These are phyloP conservation scores for Diatrype stigma DNA, from an alignment of 2,329 filamentous ascomycete genomes.

Conservation along the genomic window DNA sequence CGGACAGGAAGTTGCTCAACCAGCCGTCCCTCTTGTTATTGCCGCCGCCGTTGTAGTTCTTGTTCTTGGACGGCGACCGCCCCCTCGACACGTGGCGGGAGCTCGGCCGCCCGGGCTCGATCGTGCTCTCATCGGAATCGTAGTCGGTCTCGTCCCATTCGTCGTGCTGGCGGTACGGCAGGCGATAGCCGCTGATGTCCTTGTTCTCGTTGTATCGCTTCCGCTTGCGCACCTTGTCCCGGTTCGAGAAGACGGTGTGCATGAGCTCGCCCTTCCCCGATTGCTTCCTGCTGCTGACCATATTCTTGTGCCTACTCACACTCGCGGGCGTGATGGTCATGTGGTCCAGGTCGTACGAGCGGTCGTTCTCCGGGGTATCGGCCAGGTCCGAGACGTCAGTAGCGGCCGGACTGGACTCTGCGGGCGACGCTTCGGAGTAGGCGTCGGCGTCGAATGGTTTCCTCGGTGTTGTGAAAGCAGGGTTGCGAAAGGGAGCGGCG, in stretches of 20 bases:
- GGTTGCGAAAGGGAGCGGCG: conserved; percentile 56
- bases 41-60: too few species aligned
- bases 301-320: conserved; percentile 38
- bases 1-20: conserved; percentile 42
- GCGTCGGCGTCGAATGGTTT: conserved; percentile 50
- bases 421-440: conserved; percentile 52
- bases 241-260: conserved; percentile 34
- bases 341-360: conserved; percentile 35
- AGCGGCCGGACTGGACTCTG: conserved; percentile 57
- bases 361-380: conserved; percentile 50
- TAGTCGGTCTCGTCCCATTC: conserved; percentile 44
- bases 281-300: conserved; percentile 33
- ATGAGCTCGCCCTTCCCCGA: conserved; percentile 63
- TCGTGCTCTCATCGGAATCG: conserved; percentile 45
- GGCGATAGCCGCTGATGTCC: conserved; percentile 45
- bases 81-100: too few species aligned
- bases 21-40: conserved; percentile 30
- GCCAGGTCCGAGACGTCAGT: conserved; percentile 53
- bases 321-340: conserved; percentile 48
- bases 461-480: conserved; percentile 61
- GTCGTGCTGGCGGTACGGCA: conserved; percentile 39
- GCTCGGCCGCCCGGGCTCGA: conserved; percentile 15
- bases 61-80: too few species aligned
- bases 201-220: conserved; percentile 48
- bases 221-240: conserved; percentile 49